A percentile compares a stretch with the other conserved stretches of the same genome.
Evolutionary conservation across 2,329 filamentous ascomycete species (phyloP).

Genomic region (Clarireedia homoeocarpa): DNA sequence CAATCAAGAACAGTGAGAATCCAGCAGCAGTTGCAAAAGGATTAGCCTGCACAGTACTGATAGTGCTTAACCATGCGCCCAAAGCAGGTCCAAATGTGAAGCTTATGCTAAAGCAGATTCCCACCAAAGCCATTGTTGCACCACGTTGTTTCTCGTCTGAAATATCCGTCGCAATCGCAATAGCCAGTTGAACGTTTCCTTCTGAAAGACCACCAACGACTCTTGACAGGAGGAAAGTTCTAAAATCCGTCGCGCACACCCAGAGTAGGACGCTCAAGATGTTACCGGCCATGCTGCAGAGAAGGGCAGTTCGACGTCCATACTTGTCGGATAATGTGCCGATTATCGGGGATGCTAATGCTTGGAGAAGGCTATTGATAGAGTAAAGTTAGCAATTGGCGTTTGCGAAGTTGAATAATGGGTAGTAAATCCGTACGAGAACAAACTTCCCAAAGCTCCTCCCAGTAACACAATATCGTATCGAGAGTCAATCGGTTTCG

Average conservation of each 20-base stretch:
- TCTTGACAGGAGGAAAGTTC: slow-evolving; percentile 89
- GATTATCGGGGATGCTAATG: slow-evolving; percentile 85
- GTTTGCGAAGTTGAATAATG: not conserved
- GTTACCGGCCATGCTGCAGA: slow-evolving; percentile 90
- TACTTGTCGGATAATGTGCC: slow-evolving; percentile 81
- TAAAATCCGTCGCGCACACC: slow-evolving; percentile 89
- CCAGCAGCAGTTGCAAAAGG: slow-evolving; percentile 90
- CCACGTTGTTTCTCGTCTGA: slow-evolving; percentile 78
- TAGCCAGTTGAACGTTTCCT: slow-evolving; percentile 92
- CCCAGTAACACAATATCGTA: slow-evolving; percentile 96
- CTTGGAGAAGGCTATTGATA: slow-evolving; percentile 60
- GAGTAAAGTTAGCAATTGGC: slow-evolving; percentile 1
- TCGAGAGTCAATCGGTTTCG: slow-evolving; percentile 84
- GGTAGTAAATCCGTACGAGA: slow-evolving; percentile 45
- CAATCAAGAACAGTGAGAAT: slow-evolving; percentile 76
- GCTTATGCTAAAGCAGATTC: slow-evolving; percentile 91
- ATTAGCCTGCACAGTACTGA: slow-evolving; percentile 74
- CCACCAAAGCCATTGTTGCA: slow-evolving; percentile 91
- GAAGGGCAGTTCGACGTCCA: slow-evolving; percentile 77
- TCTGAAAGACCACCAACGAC: slow-evolving; percentile 90
- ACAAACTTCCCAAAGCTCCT: slow-evolving; percentile 86
- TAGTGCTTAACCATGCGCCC: slow-evolving; percentile 74
- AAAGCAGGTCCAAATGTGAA: slow-evolving; percentile 95
- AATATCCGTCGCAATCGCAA: slow-evolving; percentile 93
- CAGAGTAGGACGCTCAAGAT: slow-evolving; percentile 88